Evolutionary conservation across 1,139 yeast species (phyloP).

Genomic region (Kodamaea plutei): DNA sequence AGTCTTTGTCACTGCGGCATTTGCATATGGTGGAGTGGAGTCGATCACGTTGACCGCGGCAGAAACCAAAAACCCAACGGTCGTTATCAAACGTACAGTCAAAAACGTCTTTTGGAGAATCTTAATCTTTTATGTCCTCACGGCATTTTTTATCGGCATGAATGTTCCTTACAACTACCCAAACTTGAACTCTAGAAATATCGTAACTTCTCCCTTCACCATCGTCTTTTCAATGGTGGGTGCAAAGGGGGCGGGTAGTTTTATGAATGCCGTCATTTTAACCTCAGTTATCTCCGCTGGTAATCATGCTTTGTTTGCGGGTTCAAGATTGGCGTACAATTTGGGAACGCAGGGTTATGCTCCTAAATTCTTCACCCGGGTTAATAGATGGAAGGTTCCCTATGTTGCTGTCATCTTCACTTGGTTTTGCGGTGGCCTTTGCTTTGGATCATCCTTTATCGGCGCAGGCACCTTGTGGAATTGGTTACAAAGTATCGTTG

Average conservation of each 20-base stretch:
- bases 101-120: constrained; percentile 55
- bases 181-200: constrained; percentile 33
- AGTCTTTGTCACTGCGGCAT: constrained; percentile 51
- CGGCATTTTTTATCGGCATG: constrained; percentile 45
- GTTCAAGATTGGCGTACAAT: constrained; percentile 39
- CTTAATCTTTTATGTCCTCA: constrained; percentile 34
- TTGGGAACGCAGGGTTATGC: constrained; percentile 40
- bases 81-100: constrained; percentile 55
- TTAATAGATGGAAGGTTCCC: constrained; percentile 35
- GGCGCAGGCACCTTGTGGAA: constrained; percentile 43
- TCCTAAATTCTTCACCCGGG: constrained; percentile 32
- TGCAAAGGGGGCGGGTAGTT: constrained; percentile 41
- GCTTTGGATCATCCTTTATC: constrained; percentile 42
- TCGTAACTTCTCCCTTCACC: constrained; percentile 62
- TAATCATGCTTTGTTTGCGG: constrained; percentile 43
- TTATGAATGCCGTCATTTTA: constrained; percentile 43
- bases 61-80: constrained; percentile 56
- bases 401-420: constrained; percentile 39
- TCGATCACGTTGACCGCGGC: constrained; percentile 64
- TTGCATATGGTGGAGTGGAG: constrained; percentile 69
- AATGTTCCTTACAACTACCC: constrained; percentile 42
- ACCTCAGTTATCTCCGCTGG: constrained; percentile 46
- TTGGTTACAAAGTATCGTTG: constrained; percentile 44
- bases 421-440: constrained; percentile 41
- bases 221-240: constrained; percentile 54